Evolutionary conservation across 2,329 filamentous ascomycete genomes (phyloP).

Genomic region (Pleomassaria siparia): DNA sequence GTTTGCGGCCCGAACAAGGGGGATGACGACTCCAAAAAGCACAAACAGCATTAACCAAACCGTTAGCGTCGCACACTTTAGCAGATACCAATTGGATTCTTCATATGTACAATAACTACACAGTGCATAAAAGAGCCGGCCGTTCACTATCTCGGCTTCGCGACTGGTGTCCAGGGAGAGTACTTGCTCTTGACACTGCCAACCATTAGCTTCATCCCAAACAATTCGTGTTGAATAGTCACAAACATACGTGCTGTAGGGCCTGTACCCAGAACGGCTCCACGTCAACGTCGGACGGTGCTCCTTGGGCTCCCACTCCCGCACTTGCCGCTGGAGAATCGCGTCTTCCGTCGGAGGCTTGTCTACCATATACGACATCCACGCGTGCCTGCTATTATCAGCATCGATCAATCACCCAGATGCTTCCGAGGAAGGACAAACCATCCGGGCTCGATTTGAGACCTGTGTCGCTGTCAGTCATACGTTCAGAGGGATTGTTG

Average conservation of each 20-base stretch:
- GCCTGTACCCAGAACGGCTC: constrained; percentile 79
- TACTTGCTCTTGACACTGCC: constrained; percentile 54
- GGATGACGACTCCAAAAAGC: neutral
- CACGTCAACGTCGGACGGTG: constrained; percentile 75
- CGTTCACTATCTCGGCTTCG: constrained; percentile 43
- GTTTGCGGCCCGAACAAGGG: neutral
- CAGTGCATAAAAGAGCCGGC: constrained; percentile 6
- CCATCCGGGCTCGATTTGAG: constrained; percentile 91
- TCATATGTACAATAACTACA: constrained; percentile 12
- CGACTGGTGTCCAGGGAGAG: constrained; percentile 50
- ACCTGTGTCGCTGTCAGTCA: constrained; percentile 53
- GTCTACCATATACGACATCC: constrained; percentile 93
- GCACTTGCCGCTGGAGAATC: constrained; percentile 65
- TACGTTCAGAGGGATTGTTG: neutral
- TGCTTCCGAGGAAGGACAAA: constrained; percentile 31
- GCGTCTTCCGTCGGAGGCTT: constrained; percentile 78
- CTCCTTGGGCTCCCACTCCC: constrained; percentile 74
- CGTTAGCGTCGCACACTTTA: neutral
- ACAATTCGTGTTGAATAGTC: neutral
- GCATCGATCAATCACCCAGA: neutral
- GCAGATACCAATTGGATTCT: neutral
- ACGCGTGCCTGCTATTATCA: constrained; percentile 69
- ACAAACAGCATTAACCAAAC: neutral
- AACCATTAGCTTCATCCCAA: constrained; percentile 10
- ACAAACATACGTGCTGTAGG: constrained; percentile 85